These are phyloP conservation scores for Limnanthes douglasii DNA, from an alignment of 345 rosid genomes.

Conservation along the genomic window DNA sequence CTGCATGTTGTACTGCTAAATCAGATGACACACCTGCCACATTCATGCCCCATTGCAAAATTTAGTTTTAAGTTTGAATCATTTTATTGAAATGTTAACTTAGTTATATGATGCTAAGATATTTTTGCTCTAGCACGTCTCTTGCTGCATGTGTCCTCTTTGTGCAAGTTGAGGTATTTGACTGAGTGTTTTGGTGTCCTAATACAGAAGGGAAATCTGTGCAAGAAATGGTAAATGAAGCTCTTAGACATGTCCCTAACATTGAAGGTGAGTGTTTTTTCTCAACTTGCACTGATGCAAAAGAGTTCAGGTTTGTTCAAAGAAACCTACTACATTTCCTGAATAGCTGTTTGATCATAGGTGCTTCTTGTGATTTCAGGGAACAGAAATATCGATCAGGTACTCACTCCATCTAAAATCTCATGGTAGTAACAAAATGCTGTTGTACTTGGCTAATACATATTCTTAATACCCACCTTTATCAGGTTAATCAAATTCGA, in stretches of 20 bases:
- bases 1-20: no score
- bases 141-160: background rate
- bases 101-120: no score
- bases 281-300: background rate
- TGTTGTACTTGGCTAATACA: constrained; percentile 9
- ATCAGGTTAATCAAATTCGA: constrained; percentile 87
- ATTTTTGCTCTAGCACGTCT: constrained; percentile 1
- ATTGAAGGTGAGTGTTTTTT: constrained; percentile 41
- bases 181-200: constrained; percentile 10
- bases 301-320: constrained; percentile 5
- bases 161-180: background rate
- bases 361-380: constrained; percentile 44
- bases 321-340: constrained; percentile 3
- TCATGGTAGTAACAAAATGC: constrained; percentile 2
- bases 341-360: constrained; percentile 9
- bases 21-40: no score
- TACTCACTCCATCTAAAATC: constrained; percentile 14
- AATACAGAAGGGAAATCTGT: constrained; percentile 88
- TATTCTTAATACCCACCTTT: constrained; percentile 6
- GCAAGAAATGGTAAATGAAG: constrained; percentile 94
- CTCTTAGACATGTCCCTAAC: constrained; percentile 79
- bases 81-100: no score
- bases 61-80: no score
- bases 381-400: constrained; percentile 82
- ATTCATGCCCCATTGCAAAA: no score